A percentile compares a stretch with the other conserved stretches of the same genome.
phyloP scores from a whole-genome alignment of 306 rosid species.

The Vigna radiata region DNA sequence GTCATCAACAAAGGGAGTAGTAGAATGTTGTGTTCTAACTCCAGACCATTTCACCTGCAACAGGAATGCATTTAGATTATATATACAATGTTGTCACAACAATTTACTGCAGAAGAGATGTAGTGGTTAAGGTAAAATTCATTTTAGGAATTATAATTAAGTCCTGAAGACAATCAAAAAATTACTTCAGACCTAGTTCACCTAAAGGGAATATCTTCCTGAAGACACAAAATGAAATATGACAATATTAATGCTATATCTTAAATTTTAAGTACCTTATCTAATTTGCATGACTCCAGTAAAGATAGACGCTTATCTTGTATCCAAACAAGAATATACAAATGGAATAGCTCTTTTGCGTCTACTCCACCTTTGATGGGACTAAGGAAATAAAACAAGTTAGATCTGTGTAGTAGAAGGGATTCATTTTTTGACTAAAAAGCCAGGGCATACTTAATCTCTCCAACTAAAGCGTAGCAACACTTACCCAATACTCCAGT shows the following conservation, averaged over 20 bases:
- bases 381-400: constrained; percentile 55
- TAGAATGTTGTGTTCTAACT: constrained; percentile 89
- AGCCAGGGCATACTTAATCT: neutral
- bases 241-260: constrained; percentile 12
- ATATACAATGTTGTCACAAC: constrained; percentile 36
- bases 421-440: constrained; percentile 25
- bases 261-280: constrained; percentile 68
- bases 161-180: neutral
- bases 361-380: constrained; percentile 90
- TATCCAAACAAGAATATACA: constrained; percentile 93
- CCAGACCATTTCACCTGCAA: constrained; percentile 99
- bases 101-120: constrained; percentile 25
- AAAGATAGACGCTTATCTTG: constrained; percentile 83
- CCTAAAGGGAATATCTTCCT: constrained; percentile 16
- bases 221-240: constrained; percentile 13
- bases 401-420: constrained; percentile 5
- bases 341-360: constrained; percentile 95
- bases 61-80: constrained; percentile 51
- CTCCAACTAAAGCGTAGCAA: constrained; percentile 24
- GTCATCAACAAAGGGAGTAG: constrained; percentile 97
- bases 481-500: constrained; percentile 78
- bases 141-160: constrained; percentile 5
- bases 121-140: constrained; percentile 3
- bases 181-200: neutral
- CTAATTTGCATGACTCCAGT: constrained; percentile 91